A percentile compares a stretch with the other conserved stretches of the same genome.
Evolutionary conservation across 2,329 filamentous ascomycete genomes (phyloP).

Genomic region (Hansfordia pulvinata): DNA sequence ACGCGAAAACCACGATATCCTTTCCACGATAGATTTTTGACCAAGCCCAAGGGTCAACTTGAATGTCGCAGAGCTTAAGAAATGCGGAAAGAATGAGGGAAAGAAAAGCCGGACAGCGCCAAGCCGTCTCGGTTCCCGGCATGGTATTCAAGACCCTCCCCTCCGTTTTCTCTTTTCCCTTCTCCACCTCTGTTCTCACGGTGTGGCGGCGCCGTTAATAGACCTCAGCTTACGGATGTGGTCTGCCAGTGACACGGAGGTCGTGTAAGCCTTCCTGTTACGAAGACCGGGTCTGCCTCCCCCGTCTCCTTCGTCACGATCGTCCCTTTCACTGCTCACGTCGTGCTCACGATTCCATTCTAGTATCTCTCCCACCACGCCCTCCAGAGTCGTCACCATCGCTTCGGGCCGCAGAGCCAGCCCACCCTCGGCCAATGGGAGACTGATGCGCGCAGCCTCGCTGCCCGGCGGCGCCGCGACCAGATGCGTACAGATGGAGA

Average conservation of each 20-base stretch:
- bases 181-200: too few relatives aligned
- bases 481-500: conserved; percentile 25
- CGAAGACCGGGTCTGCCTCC: conserved; percentile 2
- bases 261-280: conserved; percentile 19
- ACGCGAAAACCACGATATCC: too few relatives aligned
- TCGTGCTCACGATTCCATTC: conserved; percentile 26
- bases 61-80: too few relatives aligned
- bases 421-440: conserved; percentile 21
- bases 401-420: conserved; percentile 25
- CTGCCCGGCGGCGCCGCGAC: conserved; percentile 19
- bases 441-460: conserved; percentile 15
- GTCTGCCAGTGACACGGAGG: conserved; percentile 23
- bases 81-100: too few relatives aligned
- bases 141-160: too few relatives aligned
- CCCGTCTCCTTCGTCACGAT: conserved; percentile 3
- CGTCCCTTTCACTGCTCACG: too few relatives aligned
- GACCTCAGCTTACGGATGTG: conserved; percentile 17
- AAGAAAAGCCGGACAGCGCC: too few relatives aligned
- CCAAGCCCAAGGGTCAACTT: too few relatives aligned
- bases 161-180: too few relatives aligned
- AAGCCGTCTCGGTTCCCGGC: too few relatives aligned
- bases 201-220: not conserved
- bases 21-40: too few relatives aligned
- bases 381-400: conserved; percentile 23
- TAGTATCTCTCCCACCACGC: conserved; percentile 23